Evolutionary conservation across 805 yeast genomes (phyloP).

Genomic region (Myxozyma sirexii): DNA sequence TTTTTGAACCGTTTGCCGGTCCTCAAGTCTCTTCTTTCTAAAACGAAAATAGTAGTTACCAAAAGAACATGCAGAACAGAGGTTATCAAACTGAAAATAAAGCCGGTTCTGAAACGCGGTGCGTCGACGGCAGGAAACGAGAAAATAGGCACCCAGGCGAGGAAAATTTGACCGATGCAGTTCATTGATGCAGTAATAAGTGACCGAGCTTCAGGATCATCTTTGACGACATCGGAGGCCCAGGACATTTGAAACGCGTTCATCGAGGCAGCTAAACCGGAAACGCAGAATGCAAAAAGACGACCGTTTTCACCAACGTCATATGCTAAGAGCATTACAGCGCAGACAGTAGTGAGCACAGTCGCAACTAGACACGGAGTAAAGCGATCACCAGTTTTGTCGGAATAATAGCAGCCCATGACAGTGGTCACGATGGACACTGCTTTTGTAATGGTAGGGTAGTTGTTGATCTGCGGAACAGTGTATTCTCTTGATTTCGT

Average conservation of each 20-base stretch:
- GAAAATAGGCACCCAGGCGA: slow-evolving; percentile 46
- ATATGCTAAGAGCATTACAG: slow-evolving; percentile 65
- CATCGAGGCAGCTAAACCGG: slow-evolving; percentile 18
- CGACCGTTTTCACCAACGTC: slow-evolving; percentile 26
- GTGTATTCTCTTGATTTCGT: slow-evolving; percentile 40
- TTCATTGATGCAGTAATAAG: slow-evolving; percentile 42
- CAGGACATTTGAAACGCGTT: slow-evolving; percentile 35
- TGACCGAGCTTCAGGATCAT: slow-evolving; percentile 41
- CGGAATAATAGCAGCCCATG: slow-evolving; percentile 24
- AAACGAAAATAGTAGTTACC: slow-evolving; percentile 2
- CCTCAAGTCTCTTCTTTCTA: slow-evolving; percentile 19
- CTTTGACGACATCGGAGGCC: slow-evolving; percentile 37
- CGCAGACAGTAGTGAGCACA: slow-evolving; percentile 69
- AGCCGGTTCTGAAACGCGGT: slow-evolving; percentile 35
- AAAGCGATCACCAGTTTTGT: slow-evolving; percentile 29
- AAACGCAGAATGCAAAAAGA: slow-evolving; percentile 16
- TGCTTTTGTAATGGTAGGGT: slow-evolving; percentile 49
- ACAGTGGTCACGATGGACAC: slow-evolving; percentile 44
- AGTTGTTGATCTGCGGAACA: slow-evolving; percentile 45
- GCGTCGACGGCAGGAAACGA: slow-evolving; percentile 44
- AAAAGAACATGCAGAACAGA: slow-evolving; percentile 10
- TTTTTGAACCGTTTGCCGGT: background rate
- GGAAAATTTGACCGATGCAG: slow-evolving; percentile 42
- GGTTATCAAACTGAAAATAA: slow-evolving; percentile 15
- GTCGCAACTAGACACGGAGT: slow-evolving; percentile 66